Evolutionary conservation across 2,329 filamentous ascomycete species (phyloP), one percentile per base, ranked within the genome.

Genomic region (Westerdykella sp.): DNA sequence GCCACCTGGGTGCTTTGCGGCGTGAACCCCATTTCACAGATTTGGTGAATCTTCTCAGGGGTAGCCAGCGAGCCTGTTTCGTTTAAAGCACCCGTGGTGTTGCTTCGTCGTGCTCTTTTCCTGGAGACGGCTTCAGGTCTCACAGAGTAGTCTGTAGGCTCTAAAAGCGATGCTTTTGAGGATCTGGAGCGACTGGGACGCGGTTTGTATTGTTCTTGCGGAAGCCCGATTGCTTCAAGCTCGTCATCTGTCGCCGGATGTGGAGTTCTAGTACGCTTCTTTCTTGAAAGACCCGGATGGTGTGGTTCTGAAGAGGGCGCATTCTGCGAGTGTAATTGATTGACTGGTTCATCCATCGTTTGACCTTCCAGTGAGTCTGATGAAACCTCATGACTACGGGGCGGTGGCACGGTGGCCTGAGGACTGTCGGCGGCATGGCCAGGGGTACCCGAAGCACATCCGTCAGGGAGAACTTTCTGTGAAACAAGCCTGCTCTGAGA

Each of bases 141-240:
- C 16, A 59, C 30, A 2, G 61, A 65, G 28, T 60, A 62, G 41
- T 66, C 59, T 15, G 61, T 49, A 2, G 54, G 37, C 15, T 60
- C 50, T 31, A 56, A 45, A 4, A 42, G 34, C 22, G 41, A 42
- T 16, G 54, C 22, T 18, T 51, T 62, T 7, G 53, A 44, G n/a
- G 65, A 68, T 31, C 65, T 55, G 18, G 65, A 66, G 11, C 63
- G 62, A 42, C 58, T 66, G 10, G 64, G 63, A 9, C 62, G 59
- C 25, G 65, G 62, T 30, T 62, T 61, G 40, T 67, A 67, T 40
- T 57, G 50, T 45, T 68, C 63, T 48, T 51, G 50, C n/a, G 54
- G 57, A 6, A 63, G 35, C 7, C 50, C 56, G 12, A 62, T 53
- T 5, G 40, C 46, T 5, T 43, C 28, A 2, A 55, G 38, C 25